Percentiles rank a stretch among this genome's conserved stretches.
Evolutionary conservation across 2,329 filamentous ascomycete genomes (phyloP).

Genomic region (Penicillium janthinellum): DNA sequence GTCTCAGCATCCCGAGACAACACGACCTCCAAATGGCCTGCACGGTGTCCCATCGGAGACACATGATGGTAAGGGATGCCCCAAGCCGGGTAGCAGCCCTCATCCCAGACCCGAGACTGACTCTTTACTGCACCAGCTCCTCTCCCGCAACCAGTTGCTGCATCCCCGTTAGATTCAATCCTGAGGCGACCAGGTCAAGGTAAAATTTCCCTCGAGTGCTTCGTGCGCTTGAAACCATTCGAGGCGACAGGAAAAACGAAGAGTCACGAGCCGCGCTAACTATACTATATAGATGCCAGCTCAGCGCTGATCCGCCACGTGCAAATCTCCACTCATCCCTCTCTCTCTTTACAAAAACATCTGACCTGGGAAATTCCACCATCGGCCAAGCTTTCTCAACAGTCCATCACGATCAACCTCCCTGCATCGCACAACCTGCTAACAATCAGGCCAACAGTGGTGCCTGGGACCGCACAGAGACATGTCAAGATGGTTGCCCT

Average conservation of each 20-base stretch:
- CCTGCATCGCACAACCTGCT: slow-evolving; percentile 69
- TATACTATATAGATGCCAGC: slow-evolving; percentile 50
- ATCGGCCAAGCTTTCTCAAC: slow-evolving; percentile 65
- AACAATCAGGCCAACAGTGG: slow-evolving; percentile 69
- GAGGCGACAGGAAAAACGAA: not conserved
- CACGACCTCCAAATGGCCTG: slow-evolving; percentile 25
- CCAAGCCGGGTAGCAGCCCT: not conserved
- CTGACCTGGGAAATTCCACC: slow-evolving; percentile 67
- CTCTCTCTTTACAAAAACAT: slow-evolving; percentile 62
- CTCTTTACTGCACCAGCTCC: slow-evolving; percentile 28
- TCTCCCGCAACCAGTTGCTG: slow-evolving; percentile 24
- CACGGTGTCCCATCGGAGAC: slow-evolving; percentile 11
- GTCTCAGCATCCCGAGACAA: slow-evolving; percentile 14
- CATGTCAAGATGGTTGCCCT: slow-evolving; percentile 77
- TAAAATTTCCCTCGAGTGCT: slow-evolving; percentile 31
- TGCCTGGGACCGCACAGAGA: slow-evolving; percentile 64
- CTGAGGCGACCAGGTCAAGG: slow-evolving; percentile 51
- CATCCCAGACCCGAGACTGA: slow-evolving; percentile 7
- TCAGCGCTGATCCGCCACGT: slow-evolving; percentile 70
- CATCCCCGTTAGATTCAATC: slow-evolving; percentile 43
- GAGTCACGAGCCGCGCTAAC: slow-evolving; percentile 1
- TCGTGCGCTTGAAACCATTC: not conserved
- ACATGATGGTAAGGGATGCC: slow-evolving; percentile 14
- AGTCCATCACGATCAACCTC: slow-evolving; percentile 72
- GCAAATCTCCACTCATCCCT: slow-evolving; percentile 68